Base-by-base conservation (phyloP, 345 rosid species). In the Chamaenerion angustifolium region DNA sequence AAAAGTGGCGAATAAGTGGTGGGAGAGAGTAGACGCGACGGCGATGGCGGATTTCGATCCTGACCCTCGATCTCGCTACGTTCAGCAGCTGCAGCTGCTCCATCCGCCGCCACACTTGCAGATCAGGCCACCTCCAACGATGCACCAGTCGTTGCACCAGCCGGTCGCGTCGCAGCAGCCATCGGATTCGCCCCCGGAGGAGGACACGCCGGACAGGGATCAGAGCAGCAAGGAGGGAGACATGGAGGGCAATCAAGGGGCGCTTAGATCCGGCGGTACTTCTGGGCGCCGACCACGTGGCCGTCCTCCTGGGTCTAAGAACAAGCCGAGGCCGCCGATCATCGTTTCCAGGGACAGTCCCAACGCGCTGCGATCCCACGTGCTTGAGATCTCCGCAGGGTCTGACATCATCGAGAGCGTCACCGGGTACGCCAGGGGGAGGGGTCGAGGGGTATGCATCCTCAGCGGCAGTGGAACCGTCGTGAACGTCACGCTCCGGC, bases 301-400 rank as follows among this genome's bases (percentile, higher is more conserved):
- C 40, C 81, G 94, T 25, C 94, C 94, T 14, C 57, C 94, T 0
- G 94, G 94, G 43, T 83, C 94, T 46, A 83, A 78, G 71, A 81
- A 81, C 78, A 81, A 78, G 46, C 68, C 82, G 0, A 84, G 71
- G 58, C 84, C 94, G 1, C 94, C 94, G 9, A 75, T 84, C 52
- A 68, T 84, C 15, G 80, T 84, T 41, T 73, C 84, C 0, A 63
- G 94, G 1, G 94, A 84, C 64, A 76, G 77, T 51, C 94, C 89
- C 40, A 81, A 76, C 58, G 75, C 89, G 13, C 94, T 84, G 66
- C 74, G 79, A 56, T 81, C 86, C 41, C 94, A 84, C 49, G 74
- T 84, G 40, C 80, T 84, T 10, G 94, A 84, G 58, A 75, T 84
- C 31, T 62, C 86, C 12, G 42, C 67, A 0, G 89, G 86, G 12